A percentile compares a stretch with the other conserved stretches of the same genome.
These are phyloP conservation scores for Setaria viridis DNA, from an alignment of 202 grass and related monocot genomes.

Conservation along the genomic window DNA sequence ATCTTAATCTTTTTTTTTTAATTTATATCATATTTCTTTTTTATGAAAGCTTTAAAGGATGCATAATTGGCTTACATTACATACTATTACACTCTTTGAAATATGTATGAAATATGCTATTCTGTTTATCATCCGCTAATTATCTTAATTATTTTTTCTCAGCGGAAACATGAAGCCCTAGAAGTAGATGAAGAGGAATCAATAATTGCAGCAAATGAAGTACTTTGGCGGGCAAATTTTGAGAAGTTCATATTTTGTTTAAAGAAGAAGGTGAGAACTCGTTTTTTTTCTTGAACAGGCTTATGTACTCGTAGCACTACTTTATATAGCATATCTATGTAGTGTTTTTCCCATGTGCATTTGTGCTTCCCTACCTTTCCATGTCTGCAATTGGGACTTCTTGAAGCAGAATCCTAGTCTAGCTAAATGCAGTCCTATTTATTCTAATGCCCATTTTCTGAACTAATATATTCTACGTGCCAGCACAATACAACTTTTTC, in stretches of 20 bases:
- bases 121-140: constrained; percentile 27
- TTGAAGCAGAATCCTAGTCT: constrained; percentile 7
- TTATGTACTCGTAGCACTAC: constrained; percentile 1
- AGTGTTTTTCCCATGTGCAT: not conserved
- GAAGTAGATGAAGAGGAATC: constrained; percentile 78
- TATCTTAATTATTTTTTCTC: constrained; percentile 38
- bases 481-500: not conserved
- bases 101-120: constrained; percentile 28
- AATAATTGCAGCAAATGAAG: constrained; percentile 74
- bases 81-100: constrained; percentile 11
- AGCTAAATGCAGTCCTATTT: constrained; percentile 22
- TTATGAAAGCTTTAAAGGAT: constrained; percentile 4
- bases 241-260: constrained; percentile 75
- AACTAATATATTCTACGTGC: constrained; percentile 6
- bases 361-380: constrained; percentile 13
- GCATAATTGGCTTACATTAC: not conserved
- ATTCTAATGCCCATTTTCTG: not conserved
- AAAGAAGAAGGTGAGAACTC: constrained; percentile 71
- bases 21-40: not conserved
- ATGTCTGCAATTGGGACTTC: constrained; percentile 33
- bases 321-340: too few relatives aligned
- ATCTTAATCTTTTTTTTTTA: not conserved
- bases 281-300: not conserved
- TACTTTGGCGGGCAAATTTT: constrained; percentile 87
- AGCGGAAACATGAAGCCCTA: constrained; percentile 76